Evolutionary conservation across 1,284 basidiomycete genomes (phyloP).

Genomic region (Austroboletus novae-zelandiae): DNA sequence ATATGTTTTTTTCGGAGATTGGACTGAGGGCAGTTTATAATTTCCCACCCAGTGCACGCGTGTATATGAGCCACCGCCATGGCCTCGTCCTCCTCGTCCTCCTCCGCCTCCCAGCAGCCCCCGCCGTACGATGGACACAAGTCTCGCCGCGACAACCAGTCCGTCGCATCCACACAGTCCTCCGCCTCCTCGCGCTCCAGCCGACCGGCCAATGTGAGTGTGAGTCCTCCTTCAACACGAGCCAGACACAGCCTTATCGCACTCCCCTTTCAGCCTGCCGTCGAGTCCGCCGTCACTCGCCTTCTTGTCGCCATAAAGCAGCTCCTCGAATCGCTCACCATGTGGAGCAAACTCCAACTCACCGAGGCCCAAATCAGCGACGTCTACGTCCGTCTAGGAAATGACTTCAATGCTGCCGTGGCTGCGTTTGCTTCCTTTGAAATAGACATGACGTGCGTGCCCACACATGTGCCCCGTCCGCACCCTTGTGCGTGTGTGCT

Average conservation of each 20-base stretch:
- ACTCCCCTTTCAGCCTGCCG: slow-evolving; percentile 51
- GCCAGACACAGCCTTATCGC: too few species aligned
- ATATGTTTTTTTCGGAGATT: not conserved
- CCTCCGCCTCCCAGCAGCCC: slow-evolving; percentile 15
- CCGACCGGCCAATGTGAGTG: slow-evolving; percentile 30
- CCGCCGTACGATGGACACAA: slow-evolving; percentile 33
- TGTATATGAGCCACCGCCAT: slow-evolving; percentile 1
- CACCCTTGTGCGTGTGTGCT: slow-evolving; percentile 12
- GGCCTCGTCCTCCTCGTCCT: slow-evolving; percentile 18
- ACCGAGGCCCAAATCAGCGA: slow-evolving; percentile 89
- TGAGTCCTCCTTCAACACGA: too few species aligned
- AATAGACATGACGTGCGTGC: slow-evolving; percentile 87
- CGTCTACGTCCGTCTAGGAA: slow-evolving; percentile 94
- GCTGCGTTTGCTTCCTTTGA: slow-evolving; percentile 83
- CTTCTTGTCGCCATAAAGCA: slow-evolving; percentile 94
- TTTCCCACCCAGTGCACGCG: too few species aligned
- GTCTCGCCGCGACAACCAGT: slow-evolving; percentile 45
- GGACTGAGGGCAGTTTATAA: not conserved
- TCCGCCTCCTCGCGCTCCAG: slow-evolving; percentile 28
- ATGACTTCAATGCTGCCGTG: slow-evolving; percentile 95
- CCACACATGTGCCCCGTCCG: slow-evolving; percentile 9
- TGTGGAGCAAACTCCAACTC: slow-evolving; percentile 80
- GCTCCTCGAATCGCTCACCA: slow-evolving; percentile 86
- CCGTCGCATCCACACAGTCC: slow-evolving; percentile 40
- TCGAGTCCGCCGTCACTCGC: slow-evolving; percentile 91